Conservation (phyloP, 768 basidiomycete species). For the Naganishia vishniacii region DNA sequence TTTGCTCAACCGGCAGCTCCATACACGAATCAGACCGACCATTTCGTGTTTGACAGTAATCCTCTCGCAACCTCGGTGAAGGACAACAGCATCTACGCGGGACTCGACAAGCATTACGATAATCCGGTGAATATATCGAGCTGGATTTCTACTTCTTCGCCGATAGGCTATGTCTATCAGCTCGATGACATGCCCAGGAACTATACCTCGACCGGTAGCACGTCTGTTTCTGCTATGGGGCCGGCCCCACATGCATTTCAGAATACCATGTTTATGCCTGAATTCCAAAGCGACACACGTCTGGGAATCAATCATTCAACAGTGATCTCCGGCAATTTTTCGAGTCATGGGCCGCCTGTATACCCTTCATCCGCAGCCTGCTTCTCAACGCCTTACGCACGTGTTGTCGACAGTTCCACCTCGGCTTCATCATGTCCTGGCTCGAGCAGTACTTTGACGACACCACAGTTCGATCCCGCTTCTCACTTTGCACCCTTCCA, state of each 20-base stretch:
- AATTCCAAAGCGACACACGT: not conserved
- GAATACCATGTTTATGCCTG: no score
- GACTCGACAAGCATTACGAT: slow-evolving; percentile 10
- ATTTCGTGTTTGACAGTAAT: slow-evolving; percentile 11
- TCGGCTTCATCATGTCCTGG: slow-evolving; percentile 12
- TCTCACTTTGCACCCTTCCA: slow-evolving; percentile 1
- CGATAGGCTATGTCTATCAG: not conserved
- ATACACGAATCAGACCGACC: not conserved
- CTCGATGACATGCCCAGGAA: not conserved
- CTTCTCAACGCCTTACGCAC: not conserved
- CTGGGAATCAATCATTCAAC: no score
- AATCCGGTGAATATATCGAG: slow-evolving; percentile 3
- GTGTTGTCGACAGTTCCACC: slow-evolving; percentile 3
- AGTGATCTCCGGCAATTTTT: no score
- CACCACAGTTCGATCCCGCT: slow-evolving; percentile 8
- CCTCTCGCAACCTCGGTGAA: not conserved
- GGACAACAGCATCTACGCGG: not conserved
- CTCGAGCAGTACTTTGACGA: slow-evolving; percentile 4
- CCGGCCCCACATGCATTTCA: not conserved
- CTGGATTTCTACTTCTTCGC: slow-evolving; percentile 7
- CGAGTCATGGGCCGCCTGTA: not conserved
- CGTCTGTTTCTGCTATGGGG: not conserved
- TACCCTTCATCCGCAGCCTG: not conserved
- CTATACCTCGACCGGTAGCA: not conserved
- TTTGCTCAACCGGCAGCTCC: not conserved